Conservation (phyloP, 208 protist species). For the Angomonas desouzai region DNA sequence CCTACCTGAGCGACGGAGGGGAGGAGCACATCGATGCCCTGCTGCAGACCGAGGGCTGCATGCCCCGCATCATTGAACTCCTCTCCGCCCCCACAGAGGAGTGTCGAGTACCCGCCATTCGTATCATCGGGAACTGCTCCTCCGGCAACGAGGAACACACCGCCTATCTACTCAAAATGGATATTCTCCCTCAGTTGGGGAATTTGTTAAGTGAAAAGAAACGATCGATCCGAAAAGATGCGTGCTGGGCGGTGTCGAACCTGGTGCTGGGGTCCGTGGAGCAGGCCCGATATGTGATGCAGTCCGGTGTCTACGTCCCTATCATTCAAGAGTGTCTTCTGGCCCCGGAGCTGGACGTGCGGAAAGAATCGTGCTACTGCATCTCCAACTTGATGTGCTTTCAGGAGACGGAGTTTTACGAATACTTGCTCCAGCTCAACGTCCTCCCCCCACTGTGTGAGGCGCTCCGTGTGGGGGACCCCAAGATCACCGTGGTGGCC, state of each 20-base stretch:
- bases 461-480: conserved; percentile 84
- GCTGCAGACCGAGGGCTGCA: conserved; percentile 82
- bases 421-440: conserved; percentile 85
- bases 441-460: conserved; percentile 93
- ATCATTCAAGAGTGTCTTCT: conserved; percentile 84
- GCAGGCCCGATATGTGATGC: conserved; percentile 95
- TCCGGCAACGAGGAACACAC: conserved; percentile 97
- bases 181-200: conserved; percentile 69
- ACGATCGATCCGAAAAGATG: conserved; percentile 96
- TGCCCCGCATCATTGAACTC: conserved; percentile 92
- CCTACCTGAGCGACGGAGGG: conserved; percentile 95
- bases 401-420: conserved; percentile 88
- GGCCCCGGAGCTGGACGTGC: conserved; percentile 91
- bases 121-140: conserved; percentile 98
- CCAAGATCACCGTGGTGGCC: conserved; percentile 91
- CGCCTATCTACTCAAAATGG: conserved; percentile 93
- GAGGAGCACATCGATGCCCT: conserved; percentile 95
- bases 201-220: conserved; percentile 82
- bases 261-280: conserved; percentile 94
- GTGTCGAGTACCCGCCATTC: conserved; percentile 94
- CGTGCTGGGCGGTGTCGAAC: conserved; percentile 99
- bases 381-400: conserved; percentile 96
- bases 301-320: conserved; percentile 89
- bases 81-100: conserved; percentile 57
- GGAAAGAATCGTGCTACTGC: conserved; percentile 98